Base-by-base conservation (phyloP, 495 filamentous ascomycete species). In the Barbatosphaeria neglecta region DNA sequence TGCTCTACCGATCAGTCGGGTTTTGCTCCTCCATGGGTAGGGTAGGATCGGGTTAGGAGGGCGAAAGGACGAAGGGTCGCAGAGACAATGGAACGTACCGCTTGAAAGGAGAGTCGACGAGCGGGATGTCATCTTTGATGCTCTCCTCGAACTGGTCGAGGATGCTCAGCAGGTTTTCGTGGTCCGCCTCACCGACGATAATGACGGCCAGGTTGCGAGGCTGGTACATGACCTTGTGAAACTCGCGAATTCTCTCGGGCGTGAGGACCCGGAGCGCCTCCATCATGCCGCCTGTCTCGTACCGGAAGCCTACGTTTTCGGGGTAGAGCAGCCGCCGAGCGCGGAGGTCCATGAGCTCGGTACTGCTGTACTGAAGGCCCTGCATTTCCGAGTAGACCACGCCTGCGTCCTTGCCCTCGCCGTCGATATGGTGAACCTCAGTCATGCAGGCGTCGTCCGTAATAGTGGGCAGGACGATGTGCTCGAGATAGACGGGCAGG, bases 371-470 rank as follows among this genome's bases (percentile, higher is more conserved):
- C 61, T 99, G 84, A 1, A 92, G 79, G 10, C 80, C 93, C 61
- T 99, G 92, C 92, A 99, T 97, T 64, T 99, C 92, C 1, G 93
- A 96, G 67, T 97, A 99, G 17, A 97, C 92, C 4, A 98, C 92
- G 50, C 90, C 92, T 22, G 92, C 92, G 74, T 99, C 93, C 52
- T 97, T 82, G 41, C 90, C 92, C 47, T 81, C 74, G 28, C 87
- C 88, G 61, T 99, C 86, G 44, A 99, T 76, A 61, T 99, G 93
- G 66, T 94, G 86, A 22, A 99, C 92, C 56, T 99, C 92, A 2
- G 92, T 99, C 53, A 93, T 82, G 59, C 90, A 96, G 4, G 80
- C 86, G 40, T 87, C 82, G 62, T 99, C 93, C 8, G 88, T 95
- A 48, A 99, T 66, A 3, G 86, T 94, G 0, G 92, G 92, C 18